A percentile compares a stretch with the other conserved stretches of the same genome.
Conservation (phyloP, 345 rosid species). For the Microthlaspi erraticum region DNA sequence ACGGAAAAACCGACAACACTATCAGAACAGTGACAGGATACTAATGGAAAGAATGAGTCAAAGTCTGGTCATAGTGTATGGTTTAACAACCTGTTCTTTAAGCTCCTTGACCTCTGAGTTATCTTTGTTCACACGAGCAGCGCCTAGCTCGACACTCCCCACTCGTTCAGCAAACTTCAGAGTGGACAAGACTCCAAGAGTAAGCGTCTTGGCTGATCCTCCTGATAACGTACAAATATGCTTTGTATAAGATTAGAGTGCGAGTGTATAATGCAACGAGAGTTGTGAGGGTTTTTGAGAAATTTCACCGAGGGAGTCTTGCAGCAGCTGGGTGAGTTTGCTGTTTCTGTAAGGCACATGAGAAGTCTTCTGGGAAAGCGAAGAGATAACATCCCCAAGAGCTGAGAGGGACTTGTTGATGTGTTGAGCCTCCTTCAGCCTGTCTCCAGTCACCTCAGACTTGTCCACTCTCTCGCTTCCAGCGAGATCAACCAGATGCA, state of each 20-base stretch:
- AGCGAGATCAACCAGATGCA: constrained; percentile 98
- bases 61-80: constrained; percentile 11
- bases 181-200: constrained; percentile 86
- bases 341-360: constrained; percentile 97
- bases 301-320: constrained; percentile 86
- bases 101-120: constrained; percentile 81
- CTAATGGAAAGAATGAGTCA: neutral
- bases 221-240: constrained; percentile 54
- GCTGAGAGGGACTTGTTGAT: constrained; percentile 94
- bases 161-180: constrained; percentile 98
- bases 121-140: constrained; percentile 88
- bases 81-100: constrained; percentile 70
- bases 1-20: constrained; percentile 4
- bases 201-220: constrained; percentile 96
- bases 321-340: constrained; percentile 93
- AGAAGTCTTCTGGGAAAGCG: constrained; percentile 82
- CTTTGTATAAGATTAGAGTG: constrained; percentile 8
- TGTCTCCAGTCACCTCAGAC: constrained; percentile 91
- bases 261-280: neutral
- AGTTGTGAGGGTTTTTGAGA: constrained; percentile 32
- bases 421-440: constrained; percentile 89
- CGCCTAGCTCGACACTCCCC: constrained; percentile 92
- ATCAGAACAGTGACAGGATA: constrained; percentile 1
- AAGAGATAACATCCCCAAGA: constrained; percentile 89
- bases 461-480: constrained; percentile 98